Base-by-base conservation (phyloP, 805 yeast genomes). In the Barnettozyma siamensis region DNA sequence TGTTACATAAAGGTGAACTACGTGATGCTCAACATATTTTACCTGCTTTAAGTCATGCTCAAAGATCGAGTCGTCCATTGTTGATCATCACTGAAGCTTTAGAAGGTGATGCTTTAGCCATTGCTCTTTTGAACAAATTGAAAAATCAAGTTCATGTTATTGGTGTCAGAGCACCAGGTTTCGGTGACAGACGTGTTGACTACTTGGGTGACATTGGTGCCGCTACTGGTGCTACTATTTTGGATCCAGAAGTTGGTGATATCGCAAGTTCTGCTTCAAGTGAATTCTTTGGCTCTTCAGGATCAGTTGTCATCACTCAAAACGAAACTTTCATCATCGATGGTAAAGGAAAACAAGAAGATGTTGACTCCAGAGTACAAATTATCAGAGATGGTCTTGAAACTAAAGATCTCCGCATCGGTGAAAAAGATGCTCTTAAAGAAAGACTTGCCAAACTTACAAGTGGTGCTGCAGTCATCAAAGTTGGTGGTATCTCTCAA, bases 81-180 rank as follows among this genome's bases (percentile, higher is more conserved):
- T 72, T 93, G 54, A 86, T 93, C 60, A 68, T 93, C 54, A 95
- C 98, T 47, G 99, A 93, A 72, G 97, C 87, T 59, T 75, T 93
- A 46, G 98, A 91, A 57, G 98, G 98, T 57, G 98, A 93, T 73
- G 99, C 99, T 37, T 76, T 93, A 48, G 98, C 98, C 54, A 97
- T 97, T 51, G 88, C 98, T 70, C 83, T 93, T 57, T 76, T 93
- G 65, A 93, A 93, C 79, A 93, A 93, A 73, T 77, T 93, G 62
- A 85, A 97, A 73, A 97, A 97, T 54, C 98, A 91, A 73, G 97
- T 93, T 47, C 94, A 88, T 69, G 97, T 93, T 46, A 85, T 93
- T 63, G 94, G 93, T 55, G 96, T 93, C 53, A 91, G 89, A 76
- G 96, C 98, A 27, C 99, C 99, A 58, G 99, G 99, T 40, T 93